These are phyloP conservation scores for Globisporangium echinulatum DNA, from an alignment of 352 stramenopile genomes.

Conservation along the genomic window DNA sequence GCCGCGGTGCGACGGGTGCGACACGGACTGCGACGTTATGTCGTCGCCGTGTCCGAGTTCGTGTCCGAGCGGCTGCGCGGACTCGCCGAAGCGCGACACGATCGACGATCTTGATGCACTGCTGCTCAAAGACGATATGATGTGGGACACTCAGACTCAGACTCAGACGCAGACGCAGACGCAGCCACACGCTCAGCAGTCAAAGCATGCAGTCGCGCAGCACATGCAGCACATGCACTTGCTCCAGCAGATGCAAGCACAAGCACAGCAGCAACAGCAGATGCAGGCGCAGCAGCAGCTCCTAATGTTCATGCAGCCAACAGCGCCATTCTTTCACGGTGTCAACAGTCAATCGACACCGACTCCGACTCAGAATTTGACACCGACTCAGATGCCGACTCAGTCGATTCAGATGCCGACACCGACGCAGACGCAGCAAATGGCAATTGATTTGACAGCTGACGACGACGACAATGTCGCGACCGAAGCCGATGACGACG, in stretches of 20 bases:
- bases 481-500: conserved; percentile 18
- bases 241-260: background rate
- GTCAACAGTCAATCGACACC: too few species aligned
- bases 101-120: conserved; percentile 28
- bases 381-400: too few species aligned
- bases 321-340: too few species aligned
- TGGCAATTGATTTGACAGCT: conserved; percentile 22
- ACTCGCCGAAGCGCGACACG: conserved; percentile 22
- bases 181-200: background rate
- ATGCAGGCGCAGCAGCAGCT: conserved; percentile 2
- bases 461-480: conserved; percentile 15
- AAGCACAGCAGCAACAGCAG: background rate
- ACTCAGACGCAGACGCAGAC: background rate
- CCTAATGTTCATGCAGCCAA: background rate
- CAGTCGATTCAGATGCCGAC: too few species aligned
- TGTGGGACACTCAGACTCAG: conserved; percentile 1
- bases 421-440: background rate
- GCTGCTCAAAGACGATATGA: conserved; percentile 8
- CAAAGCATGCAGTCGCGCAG: too few species aligned
- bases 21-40: conserved; percentile 41
- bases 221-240: background rate
- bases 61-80: conserved; percentile 21
- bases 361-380: too few species aligned
- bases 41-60: conserved; percentile 44
- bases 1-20: conserved; percentile 7